Evolutionary conservation across 2,329 filamentous ascomycete genomes (phyloP).

Genomic region (Sporothrix humicola): DNA sequence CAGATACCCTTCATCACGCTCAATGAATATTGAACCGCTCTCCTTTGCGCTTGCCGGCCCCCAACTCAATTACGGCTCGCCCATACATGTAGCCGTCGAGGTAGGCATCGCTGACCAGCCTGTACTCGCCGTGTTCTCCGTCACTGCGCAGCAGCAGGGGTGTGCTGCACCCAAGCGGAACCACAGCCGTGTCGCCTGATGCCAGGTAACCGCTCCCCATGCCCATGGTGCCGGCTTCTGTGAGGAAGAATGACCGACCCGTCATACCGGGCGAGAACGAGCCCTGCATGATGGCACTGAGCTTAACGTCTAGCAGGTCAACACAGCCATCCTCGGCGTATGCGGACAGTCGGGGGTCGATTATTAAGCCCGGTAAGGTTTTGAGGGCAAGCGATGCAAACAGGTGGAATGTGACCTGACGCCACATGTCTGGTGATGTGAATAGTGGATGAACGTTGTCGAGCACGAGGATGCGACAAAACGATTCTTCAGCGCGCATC

Average conservation of each 20-base stretch:
- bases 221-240: constrained; percentile 21
- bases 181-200: neutral
- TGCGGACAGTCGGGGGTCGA: constrained; percentile 13
- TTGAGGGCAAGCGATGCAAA: constrained; percentile 9
- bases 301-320: neutral
- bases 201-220: constrained; percentile 24
- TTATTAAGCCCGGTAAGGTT: neutral
- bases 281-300: constrained; percentile 7
- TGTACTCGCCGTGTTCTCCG: neutral
- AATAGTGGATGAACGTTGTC: neutral
- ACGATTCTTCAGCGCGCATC: neutral
- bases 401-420: constrained; percentile 11
- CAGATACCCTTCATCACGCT: neutral
- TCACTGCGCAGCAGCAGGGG: constrained; percentile 4
- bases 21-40: constrained; percentile 2
- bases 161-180: constrained; percentile 22
- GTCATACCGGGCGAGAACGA: constrained; percentile 15
- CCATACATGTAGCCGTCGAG: constrained; percentile 17
- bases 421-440: neutral
- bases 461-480: constrained; percentile 13
- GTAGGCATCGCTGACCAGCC: constrained; percentile 20
- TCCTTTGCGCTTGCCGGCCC: neutral
- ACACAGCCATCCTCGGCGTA: neutral
- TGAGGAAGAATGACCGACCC: constrained; percentile 24
- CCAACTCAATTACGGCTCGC: neutral